Evolutionary conservation across 2,329 filamentous ascomycete species (phyloP).

Genomic region (Scedosporium apiospermum): DNA sequence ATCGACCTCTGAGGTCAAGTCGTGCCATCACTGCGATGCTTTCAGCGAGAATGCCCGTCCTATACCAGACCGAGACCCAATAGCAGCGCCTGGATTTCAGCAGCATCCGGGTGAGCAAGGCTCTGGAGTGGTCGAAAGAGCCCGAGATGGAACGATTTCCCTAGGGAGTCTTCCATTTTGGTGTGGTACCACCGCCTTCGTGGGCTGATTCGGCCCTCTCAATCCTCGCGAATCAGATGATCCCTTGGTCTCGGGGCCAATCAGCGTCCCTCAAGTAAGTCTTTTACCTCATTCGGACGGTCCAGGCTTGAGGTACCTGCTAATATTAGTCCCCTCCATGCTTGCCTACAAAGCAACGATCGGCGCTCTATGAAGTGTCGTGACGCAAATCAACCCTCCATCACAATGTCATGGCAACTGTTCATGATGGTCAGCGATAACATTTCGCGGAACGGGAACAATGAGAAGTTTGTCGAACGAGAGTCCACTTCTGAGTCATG

Average conservation of each 20-base stretch:
- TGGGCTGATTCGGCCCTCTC: neutral
- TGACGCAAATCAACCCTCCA: neutral
- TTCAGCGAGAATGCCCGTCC: neutral
- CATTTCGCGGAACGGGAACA: neutral
- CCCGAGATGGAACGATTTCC: conserved; percentile 1
- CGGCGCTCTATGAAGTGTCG: neutral
- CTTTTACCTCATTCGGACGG: neutral
- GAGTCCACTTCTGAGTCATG: no score
- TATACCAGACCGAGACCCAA: neutral
- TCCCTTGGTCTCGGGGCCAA: neutral
- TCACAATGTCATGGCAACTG: neutral
- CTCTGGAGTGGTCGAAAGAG: neutral
- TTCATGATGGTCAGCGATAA: neutral
- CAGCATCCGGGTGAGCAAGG: neutral
- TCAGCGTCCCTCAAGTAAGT: neutral
- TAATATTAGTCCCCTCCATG: neutral
- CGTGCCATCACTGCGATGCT: neutral
- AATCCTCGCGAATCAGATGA: conserved; percentile 2
- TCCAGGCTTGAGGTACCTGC: neutral
- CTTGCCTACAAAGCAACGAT: neutral
- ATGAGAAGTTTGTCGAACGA: neutral
- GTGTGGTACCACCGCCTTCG: neutral
- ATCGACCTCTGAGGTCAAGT: neutral
- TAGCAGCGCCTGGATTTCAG: neutral
- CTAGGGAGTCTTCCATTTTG: neutral